Conservation (phyloP, 306 rosid genomes). For the Cajanus cajan region DNA sequence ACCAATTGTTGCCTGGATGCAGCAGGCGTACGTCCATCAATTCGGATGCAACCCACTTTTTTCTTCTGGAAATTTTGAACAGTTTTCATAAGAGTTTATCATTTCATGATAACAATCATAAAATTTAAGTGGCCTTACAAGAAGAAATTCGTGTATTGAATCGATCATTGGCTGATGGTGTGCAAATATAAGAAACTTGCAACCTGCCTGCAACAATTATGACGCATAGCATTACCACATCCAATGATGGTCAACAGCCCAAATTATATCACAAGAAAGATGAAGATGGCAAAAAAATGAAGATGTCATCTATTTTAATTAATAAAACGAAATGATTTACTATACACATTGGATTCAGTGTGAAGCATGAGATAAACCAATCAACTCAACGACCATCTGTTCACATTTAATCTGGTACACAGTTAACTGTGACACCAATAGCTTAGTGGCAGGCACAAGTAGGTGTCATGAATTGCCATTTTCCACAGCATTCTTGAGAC, state of each 20-base stretch:
- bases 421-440: neutral
- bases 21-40: slow-evolving; percentile 79
- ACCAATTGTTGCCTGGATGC: slow-evolving; percentile 77
- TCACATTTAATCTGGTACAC: neutral
- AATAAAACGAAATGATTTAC: slow-evolving; percentile 17
- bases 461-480: neutral
- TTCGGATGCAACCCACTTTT: slow-evolving; percentile 90
- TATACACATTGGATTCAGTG: neutral
- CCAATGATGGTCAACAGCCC: slow-evolving; percentile 1
- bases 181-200: slow-evolving; percentile 96
- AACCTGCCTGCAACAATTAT: slow-evolving; percentile 73
- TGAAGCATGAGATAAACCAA: neutral
- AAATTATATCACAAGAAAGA: slow-evolving; percentile 5
- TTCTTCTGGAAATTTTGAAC: slow-evolving; percentile 64
- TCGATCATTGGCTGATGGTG: slow-evolving; percentile 91
- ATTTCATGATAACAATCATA: slow-evolving; percentile 29
- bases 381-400: slow-evolving; percentile 3
- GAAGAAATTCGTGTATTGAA: slow-evolving; percentile 77
- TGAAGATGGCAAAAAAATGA: slow-evolving; percentile 7
- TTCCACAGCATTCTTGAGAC: slow-evolving; percentile 1
- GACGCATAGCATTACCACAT: slow-evolving; percentile 12
- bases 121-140: slow-evolving; percentile 57
- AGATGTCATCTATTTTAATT: neutral
- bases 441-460: neutral
- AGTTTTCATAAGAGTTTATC: slow-evolving; percentile 39